A percentile compares a stretch with the other conserved stretches of the same genome.
Conservation (phyloP, 2,329 filamentous ascomycete species). For the Orbilia ellipsospora region DNA sequence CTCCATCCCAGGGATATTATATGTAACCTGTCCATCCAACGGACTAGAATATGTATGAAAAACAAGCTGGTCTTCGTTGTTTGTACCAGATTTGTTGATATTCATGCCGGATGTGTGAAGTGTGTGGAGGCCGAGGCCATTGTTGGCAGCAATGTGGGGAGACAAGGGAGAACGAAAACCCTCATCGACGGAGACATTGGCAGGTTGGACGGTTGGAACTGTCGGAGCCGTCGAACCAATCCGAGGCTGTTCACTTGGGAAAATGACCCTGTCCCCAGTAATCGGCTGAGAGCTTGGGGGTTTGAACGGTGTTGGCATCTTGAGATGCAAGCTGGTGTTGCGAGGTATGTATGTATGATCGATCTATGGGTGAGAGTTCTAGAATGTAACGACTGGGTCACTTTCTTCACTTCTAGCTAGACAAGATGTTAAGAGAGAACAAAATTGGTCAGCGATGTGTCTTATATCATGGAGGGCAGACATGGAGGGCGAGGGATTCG, state of each 20-base stretch:
- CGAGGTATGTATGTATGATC: not conserved
- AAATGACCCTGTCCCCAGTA: constrained; percentile 46
- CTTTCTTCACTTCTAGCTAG: not conserved
- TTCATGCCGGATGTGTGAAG: constrained; percentile 21
- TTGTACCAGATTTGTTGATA: constrained; percentile 32
- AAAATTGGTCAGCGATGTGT: no score
- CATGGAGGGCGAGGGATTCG: no score
- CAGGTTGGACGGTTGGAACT: constrained; percentile 8
- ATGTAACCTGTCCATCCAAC: constrained; percentile 32
- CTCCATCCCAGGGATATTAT: constrained; percentile 33
- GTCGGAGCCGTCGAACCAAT: constrained; percentile 23
- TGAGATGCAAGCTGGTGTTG: constrained; percentile 14
- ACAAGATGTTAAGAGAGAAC: not conserved
- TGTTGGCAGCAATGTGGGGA: constrained; percentile 22
- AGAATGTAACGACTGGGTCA: constrained; percentile 1
- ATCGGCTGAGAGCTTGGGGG: constrained; percentile 38
- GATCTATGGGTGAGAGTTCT: not conserved
- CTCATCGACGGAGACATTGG: constrained; percentile 26
- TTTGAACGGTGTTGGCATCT: constrained; percentile 54
- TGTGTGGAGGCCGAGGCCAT: constrained; percentile 39
- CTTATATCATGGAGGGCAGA: no score
- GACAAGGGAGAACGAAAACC: constrained; percentile 29
- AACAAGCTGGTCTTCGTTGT: constrained; percentile 16
- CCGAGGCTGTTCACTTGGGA: constrained; percentile 50
- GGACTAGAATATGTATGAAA: constrained; percentile 32